Base-by-base conservation (phyloP, 257 asterid species). In the Ilex aquifolium region DNA sequence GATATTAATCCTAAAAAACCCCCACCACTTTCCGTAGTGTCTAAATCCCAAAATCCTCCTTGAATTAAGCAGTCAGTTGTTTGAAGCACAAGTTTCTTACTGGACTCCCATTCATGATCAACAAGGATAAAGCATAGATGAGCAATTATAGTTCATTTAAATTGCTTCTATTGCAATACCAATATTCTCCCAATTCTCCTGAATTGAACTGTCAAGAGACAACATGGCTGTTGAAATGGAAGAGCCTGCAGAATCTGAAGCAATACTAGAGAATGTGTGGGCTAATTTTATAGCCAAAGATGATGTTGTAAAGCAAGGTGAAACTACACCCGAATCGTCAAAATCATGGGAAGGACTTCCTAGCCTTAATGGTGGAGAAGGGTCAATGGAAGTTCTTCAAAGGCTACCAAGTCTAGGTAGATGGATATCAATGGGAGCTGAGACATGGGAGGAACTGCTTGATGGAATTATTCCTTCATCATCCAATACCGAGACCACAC, bases 351-450 rank as follows among this genome's bases (percentile, higher is more conserved):
- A 60, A 60, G 69, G 65, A 7, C 55, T 87, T 66, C 92, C 88
- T 13, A 21, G 56, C 42, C 80, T 80, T 63, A 77, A 76, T 3
- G 32, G 64, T 11, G 57, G 70, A 66, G 79, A 70, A 6, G 82
- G 50, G 59, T 64, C 85, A 2, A 29, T 60, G 69, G 59, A 62
- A 59, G 21, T 69, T 2, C 36, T 83, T 17, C 80, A 83, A 63
- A 83, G 91, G 71, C 62, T 87, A 56, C 91, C 95, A 56, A 85
- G 95, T 64, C 66, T 90, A 78, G 94, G 88, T 4, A 67, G 84
- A 52, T 83, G 88, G 89, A 64, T 81, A 11, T 85, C 95, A 0
- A 87, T 80, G 90, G 95, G 95, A 44, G 78, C 82, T 7, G 88
- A 87, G 13, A 80, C 71, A 12, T 87, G 95, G 94, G 95, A 83